These are phyloP conservation scores for Fonsecaea nubica DNA, from an alignment of 2,329 filamentous ascomycete species.

Conservation along the genomic window DNA sequence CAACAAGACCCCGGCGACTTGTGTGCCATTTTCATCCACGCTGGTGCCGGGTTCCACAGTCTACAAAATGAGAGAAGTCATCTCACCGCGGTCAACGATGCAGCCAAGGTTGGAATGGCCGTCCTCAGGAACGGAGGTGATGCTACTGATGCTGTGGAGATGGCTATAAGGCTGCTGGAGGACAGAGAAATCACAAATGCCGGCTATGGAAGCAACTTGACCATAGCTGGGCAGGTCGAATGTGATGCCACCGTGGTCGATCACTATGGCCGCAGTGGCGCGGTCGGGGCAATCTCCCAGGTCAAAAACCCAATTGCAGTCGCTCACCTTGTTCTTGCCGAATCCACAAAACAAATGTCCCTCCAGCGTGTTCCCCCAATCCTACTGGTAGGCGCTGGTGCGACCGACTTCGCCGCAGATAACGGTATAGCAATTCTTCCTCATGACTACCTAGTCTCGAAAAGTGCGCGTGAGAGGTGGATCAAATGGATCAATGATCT, in stretches of 20 bases:
- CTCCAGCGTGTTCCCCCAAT: constrained; percentile 91
- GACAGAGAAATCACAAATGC: constrained; percentile 96
- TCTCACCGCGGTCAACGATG: constrained; percentile 83
- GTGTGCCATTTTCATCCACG: constrained; percentile 90
- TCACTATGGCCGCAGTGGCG: constrained; percentile 87
- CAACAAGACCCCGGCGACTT: constrained; percentile 53
- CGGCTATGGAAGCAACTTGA: constrained; percentile 92
- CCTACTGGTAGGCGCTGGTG: constrained; percentile 83
- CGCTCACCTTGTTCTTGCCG: constrained; percentile 81
- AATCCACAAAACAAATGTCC: constrained; percentile 76
- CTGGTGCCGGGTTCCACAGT: constrained; percentile 93
- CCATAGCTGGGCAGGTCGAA: constrained; percentile 88
- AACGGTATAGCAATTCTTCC: constrained; percentile 76
- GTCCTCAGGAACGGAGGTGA: constrained; percentile 78
- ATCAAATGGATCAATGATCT: constrained; percentile 77
- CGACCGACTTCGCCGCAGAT: constrained; percentile 82
- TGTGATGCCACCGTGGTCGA: constrained; percentile 95
- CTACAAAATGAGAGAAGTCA: constrained; percentile 83
- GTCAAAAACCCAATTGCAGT: constrained; percentile 91
- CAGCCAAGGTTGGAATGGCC: constrained; percentile 81
- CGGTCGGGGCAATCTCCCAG: constrained; percentile 86
- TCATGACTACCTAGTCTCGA: constrained; percentile 79
- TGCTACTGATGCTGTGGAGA: constrained; percentile 87
- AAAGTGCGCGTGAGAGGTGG: constrained; percentile 78
- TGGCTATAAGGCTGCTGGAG: constrained; percentile 84